Evolutionary conservation across 805 yeast species (phyloP).

Genomic region (Barnettozyma siamensis): DNA sequence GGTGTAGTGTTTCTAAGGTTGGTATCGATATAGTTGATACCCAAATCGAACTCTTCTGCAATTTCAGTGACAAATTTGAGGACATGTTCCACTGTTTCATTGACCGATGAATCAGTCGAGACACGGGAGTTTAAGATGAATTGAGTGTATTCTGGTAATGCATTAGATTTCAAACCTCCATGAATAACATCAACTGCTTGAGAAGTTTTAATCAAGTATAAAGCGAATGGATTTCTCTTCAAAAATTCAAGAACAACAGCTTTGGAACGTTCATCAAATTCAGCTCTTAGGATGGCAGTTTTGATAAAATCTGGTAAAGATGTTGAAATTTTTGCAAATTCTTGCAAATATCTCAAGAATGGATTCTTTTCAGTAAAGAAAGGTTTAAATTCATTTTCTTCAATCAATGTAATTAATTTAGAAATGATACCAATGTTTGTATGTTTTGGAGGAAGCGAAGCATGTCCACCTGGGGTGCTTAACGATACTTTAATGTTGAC

Average conservation of each 20-base stretch:
- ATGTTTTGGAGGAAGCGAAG: conserved; percentile 77
- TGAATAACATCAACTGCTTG: conserved; percentile 32
- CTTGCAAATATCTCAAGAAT: conserved; percentile 46
- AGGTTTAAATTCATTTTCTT: conserved; percentile 43
- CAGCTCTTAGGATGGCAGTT: conserved; percentile 32
- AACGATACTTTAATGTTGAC: conserved; percentile 38
- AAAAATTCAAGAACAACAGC: conserved; percentile 27
- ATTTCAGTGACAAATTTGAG: conserved; percentile 12
- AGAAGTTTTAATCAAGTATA: conserved; percentile 17
- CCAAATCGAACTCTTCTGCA: conserved; percentile 20
- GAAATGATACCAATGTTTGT: conserved; percentile 73
- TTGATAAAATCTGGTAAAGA: conserved; percentile 24
- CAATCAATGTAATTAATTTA: conserved; percentile 50
- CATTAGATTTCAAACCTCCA: conserved; percentile 75
- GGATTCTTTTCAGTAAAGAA: conserved; percentile 55
- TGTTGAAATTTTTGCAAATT: conserved; percentile 46
- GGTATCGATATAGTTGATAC: conserved; percentile 15
- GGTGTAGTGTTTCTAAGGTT: conserved; percentile 18
- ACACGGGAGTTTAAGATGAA: conserved; percentile 60
- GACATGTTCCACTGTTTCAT: conserved; percentile 28
- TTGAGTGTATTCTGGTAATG: conserved; percentile 55
- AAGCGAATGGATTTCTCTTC: conserved; percentile 8
- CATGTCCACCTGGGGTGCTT: conserved; percentile 70
- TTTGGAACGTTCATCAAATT: conserved; percentile 31
- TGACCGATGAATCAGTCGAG: conserved; percentile 46